A percentile compares a stretch with the other conserved stretches of the same genome.
Conservation (phyloP, 1,284 basidiomycete genomes). For the Trichosporon coremiiforme region DNA sequence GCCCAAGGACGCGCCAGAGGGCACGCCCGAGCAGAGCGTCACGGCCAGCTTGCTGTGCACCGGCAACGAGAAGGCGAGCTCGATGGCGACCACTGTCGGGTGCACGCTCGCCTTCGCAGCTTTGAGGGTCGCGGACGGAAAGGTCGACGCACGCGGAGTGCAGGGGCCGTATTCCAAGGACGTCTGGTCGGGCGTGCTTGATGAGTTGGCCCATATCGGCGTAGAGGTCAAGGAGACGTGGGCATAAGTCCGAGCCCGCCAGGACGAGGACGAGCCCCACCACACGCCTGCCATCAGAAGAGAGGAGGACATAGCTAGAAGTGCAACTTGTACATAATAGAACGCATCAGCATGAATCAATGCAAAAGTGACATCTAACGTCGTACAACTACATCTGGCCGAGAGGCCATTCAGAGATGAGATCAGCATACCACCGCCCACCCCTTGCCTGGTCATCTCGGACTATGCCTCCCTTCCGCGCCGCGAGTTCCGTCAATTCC, state of each 20-base stretch:
- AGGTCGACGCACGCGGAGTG: constrained; percentile 66
- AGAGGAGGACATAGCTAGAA: neutral
- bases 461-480: constrained; percentile 60
- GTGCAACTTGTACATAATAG: neutral
- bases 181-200: constrained; percentile 67
- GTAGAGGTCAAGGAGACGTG: constrained; percentile 68
- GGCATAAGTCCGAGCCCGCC: too few relatives aligned
- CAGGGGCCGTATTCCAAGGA: constrained; percentile 65
- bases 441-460: constrained; percentile 69
- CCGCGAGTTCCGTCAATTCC: constrained; percentile 68
- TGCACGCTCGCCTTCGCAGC: constrained; percentile 80
- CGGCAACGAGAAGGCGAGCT: constrained; percentile 67
- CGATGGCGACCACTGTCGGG: constrained; percentile 89
- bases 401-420: constrained; percentile 61
- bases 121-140: constrained; percentile 70
- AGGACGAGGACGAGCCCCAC: too few relatives aligned
- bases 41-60: constrained; percentile 74
- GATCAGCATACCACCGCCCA: constrained; percentile 69
- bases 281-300: too few relatives aligned
- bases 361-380: constrained; percentile 4
- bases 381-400: constrained; percentile 6
- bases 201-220: constrained; percentile 65
- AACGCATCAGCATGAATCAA: neutral
- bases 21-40: constrained; percentile 63
- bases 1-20: constrained; percentile 31